Percentiles rank a stretch among this genome's conserved stretches.
These are phyloP conservation scores for Xerocomellus chrysenteron DNA, from an alignment of 768 basidiomycete genomes.

Conservation along the genomic window DNA sequence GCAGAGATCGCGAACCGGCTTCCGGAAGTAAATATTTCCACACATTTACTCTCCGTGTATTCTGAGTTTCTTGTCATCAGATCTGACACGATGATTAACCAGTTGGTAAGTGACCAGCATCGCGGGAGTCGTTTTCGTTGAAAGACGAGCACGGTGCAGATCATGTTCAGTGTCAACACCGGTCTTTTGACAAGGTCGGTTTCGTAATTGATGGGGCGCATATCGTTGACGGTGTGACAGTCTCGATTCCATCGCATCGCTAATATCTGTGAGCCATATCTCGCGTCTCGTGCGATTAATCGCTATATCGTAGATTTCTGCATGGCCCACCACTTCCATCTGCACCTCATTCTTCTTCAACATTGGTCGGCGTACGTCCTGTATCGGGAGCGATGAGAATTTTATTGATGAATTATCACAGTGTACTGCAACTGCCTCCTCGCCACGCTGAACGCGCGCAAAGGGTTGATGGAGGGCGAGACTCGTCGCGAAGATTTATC, in stretches of 20 bases:
- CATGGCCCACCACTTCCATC: slow-evolving; percentile 47
- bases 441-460: slow-evolving; percentile 54
- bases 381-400: background rate
- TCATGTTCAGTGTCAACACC: slow-evolving; percentile 49
- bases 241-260: slow-evolving; percentile 52
- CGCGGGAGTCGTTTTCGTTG: background rate
- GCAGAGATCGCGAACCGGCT: no score
- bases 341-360: slow-evolving; percentile 62
- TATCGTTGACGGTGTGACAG: slow-evolving; percentile 18
- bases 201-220: background rate
- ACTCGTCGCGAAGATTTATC: no score
- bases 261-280: slow-evolving; percentile 43
- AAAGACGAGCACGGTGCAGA: slow-evolving; percentile 25
- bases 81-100: background rate
- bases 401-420: slow-evolving; percentile 13
- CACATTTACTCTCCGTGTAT: background rate
- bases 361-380: slow-evolving; percentile 53
- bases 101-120: background rate
- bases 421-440: slow-evolving; percentile 62
- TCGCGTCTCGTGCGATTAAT: background rate
- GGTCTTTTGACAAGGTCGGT: slow-evolving; percentile 28
- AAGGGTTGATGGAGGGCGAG: no score
- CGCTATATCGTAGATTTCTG: slow-evolving; percentile 39
- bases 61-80: background rate
- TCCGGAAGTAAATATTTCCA: background rate